Conservation (phyloP, 306 rosid species). For the Quercus mongolica region DNA sequence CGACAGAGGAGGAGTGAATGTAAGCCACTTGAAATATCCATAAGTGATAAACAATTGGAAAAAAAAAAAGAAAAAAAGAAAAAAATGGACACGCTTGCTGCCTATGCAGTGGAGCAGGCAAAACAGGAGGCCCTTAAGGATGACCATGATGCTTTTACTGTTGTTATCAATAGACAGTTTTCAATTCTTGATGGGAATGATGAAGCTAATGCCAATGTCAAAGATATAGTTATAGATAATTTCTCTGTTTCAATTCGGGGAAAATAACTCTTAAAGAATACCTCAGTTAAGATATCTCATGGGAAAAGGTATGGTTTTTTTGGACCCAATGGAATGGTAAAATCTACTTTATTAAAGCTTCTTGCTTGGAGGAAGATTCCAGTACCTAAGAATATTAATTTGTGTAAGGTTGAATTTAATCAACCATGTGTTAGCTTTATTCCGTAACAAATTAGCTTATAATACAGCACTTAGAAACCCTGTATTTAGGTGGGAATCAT, state of each 20-base stretch:
- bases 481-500: no score
- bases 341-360: no score
- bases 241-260: slow-evolving; percentile 52
- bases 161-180: slow-evolving; percentile 54
- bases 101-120: slow-evolving; percentile 44
- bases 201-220: slow-evolving; percentile 9
- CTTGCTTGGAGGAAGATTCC: no score
- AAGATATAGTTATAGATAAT: slow-evolving; percentile 41
- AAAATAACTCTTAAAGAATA: slow-evolving; percentile 49
- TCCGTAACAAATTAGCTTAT: no score
- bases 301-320: no score
- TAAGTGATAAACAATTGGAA: slow-evolving; percentile 32
- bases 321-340: no score
- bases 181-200: slow-evolving; percentile 56
- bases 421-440: no score
- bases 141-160: slow-evolving; percentile 73
- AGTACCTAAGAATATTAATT: no score
- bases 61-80: slow-evolving; percentile 46
- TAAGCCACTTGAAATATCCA: slow-evolving; percentile 35
- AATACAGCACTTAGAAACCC: no score
- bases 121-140: slow-evolving; percentile 57
- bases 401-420: no score
- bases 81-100: slow-evolving; percentile 49
- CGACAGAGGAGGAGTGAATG: slow-evolving; percentile 28
- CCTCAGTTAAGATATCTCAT: slow-evolving; percentile 47